Evolutionary conservation across 192 early-diverging fungal species (phyloP), one percentile per base, ranked within the genome.

Genomic region (Gryganskiella cystojenkinii): DNA sequence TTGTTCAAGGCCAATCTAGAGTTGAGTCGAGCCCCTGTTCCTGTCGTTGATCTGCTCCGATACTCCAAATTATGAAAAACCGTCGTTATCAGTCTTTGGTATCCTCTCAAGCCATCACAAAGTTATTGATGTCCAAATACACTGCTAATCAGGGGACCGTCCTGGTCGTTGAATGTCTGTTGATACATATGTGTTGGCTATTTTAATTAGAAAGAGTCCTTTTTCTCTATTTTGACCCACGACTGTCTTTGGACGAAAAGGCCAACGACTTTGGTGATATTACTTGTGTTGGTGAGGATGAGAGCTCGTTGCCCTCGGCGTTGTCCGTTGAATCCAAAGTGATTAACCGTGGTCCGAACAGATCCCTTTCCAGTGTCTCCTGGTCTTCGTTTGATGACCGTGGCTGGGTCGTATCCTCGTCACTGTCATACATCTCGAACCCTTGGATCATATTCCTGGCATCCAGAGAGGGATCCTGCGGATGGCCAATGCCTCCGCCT

Each of bases 1-100:
- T 15, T 53, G 14, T 88, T 86, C 70, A 89, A 89, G 56, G 64
- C 65, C 28, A 58, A 66, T 25, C 69, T 84, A 42, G 50, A 78
- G 27, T 46, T 86, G 4, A 82, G 82, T 17, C 47, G 76, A 30
- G 83, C 82, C 17, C 69, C 81, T 58, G 30, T 71, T 5, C 83
- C 86, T 3, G 61, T 74, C 27, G 56, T 74, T 7, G 71, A 65
- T 46, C 45, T 73, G 3, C 37, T 73, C 10, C 53, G 61, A 14
- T 64, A 40, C 30, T 57, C 45, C 24, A 62, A 62, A 24, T 15
- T 62, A 20, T 71, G 61, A n/a, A n/a, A n/a, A n/a, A n/a, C n/a
- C n/a, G n/a, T n/a, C n/a, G n/a, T n/a, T n/a, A n/a, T n/a, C n/a
- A n/a, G n/a, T n/a, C n/a, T n/a, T n/a, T n/a, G n/a, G n/a, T n/a